These are phyloP conservation scores for Akanthomyces dipterigenus DNA, from an alignment of 2,329 filamentous ascomycete species.

Conservation along the genomic window DNA sequence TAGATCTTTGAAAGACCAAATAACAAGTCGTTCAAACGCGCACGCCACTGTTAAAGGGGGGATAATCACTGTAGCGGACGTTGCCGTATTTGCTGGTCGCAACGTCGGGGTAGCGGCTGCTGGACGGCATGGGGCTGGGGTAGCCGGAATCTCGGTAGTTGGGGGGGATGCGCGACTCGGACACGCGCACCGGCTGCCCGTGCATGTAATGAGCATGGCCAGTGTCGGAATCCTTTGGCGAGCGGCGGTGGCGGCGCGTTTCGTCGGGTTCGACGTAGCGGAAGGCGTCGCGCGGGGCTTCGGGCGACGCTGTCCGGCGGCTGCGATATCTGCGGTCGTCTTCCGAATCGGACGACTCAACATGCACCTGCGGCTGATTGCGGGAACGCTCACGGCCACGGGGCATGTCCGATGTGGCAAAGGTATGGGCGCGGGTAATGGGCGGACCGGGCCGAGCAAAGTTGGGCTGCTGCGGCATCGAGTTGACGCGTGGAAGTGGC, in stretches of 20 bases:
- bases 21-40: neutral
- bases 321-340: constrained; percentile 28
- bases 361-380: constrained; percentile 31
- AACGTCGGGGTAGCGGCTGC: neutral
- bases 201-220: constrained; percentile 1
- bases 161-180: neutral
- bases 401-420: constrained; percentile 19
- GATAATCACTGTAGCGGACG: constrained; percentile 5
- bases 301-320: constrained; percentile 30
- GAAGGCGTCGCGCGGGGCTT: constrained; percentile 19
- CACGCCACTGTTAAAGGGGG: neutral
- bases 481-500: constrained; percentile 26
- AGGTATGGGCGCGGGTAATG: constrained; percentile 29
- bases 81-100: neutral
- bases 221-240: constrained; percentile 17
- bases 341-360: constrained; percentile 27
- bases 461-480: constrained; percentile 28
- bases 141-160: constrained; percentile 3
- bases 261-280: constrained; percentile 23
- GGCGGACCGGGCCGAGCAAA: constrained; percentile 24
- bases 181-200: neutral
- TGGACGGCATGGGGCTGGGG: neutral
- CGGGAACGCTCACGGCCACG: constrained; percentile 33
- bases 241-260: constrained; percentile 21
- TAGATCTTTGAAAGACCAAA: neutral